Conservation (phyloP, 2,329 filamentous ascomycete genomes). For the Blastomyces emzantsi region DNA sequence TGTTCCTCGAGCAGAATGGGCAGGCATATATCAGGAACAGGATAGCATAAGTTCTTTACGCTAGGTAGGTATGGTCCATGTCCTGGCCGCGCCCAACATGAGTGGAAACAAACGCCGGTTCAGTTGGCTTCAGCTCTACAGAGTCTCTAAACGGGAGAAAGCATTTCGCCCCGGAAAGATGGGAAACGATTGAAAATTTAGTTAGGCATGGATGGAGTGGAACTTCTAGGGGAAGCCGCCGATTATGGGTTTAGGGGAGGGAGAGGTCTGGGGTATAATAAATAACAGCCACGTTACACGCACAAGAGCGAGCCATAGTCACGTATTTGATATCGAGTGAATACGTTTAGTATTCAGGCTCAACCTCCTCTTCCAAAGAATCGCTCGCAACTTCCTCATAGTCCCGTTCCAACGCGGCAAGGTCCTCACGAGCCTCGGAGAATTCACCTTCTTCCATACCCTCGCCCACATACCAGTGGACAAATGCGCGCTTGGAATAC, state of each 20-base stretch:
- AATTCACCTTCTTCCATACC: slow-evolving; percentile 99
- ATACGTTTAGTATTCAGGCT: slow-evolving; percentile 75
- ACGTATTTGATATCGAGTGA: background rate
- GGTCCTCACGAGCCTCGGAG: slow-evolving; percentile 96
- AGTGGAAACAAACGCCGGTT: background rate
- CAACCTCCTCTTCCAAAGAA: slow-evolving; percentile 75
- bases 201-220: background rate
- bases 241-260: background rate
- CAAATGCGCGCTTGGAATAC: slow-evolving; percentile 99
- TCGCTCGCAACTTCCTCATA: slow-evolving; percentile 98
- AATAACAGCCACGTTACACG: slow-evolving; percentile 1
- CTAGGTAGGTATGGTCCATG: background rate
- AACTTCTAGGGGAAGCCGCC: background rate
- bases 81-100: background rate
- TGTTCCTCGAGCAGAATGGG: background rate
- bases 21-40: background rate
- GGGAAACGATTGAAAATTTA: background rate
- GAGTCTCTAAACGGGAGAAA: background rate
- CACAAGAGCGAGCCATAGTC: background rate
- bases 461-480: slow-evolving; percentile 99
- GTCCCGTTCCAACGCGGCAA: slow-evolving; percentile 94
- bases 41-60: background rate
- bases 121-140: background rate
- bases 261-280: background rate
- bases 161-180: background rate